Conservation (phyloP, 208 protist genomes). For the Trypanosoma mega region DNA sequence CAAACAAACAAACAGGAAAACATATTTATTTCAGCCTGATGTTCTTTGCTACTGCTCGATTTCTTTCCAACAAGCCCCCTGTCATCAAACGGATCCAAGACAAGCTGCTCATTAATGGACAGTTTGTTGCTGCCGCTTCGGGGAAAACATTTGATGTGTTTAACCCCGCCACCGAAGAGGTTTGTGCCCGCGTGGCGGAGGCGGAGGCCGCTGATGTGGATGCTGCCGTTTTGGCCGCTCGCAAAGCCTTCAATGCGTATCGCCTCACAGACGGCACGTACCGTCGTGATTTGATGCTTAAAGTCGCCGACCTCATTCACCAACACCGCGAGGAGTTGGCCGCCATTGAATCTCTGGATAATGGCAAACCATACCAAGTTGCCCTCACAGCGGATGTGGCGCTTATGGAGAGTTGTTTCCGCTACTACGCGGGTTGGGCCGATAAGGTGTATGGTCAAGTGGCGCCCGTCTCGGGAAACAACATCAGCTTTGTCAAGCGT, state of each 20-base stretch:
- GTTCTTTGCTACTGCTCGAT: too few species aligned
- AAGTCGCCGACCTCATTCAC: constrained; percentile 79
- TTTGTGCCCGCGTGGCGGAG: constrained; percentile 77
- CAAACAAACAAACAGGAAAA: too few species aligned
- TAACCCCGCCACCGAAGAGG: constrained; percentile 75
- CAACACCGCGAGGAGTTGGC: constrained; percentile 64
- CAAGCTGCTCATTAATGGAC: constrained; percentile 84
- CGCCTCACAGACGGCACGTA: constrained; percentile 37
- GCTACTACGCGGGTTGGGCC: constrained; percentile 89
- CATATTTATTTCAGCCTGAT: too few species aligned
- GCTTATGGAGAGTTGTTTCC: constrained; percentile 54
- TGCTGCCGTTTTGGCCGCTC: constrained; percentile 74
- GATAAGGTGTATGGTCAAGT: constrained; percentile 90
- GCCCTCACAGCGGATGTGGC: constrained; percentile 61
- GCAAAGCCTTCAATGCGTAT: constrained; percentile 55
- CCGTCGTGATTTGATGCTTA: constrained; percentile 64
- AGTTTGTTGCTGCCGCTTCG: constrained; percentile 70
- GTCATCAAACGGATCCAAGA: constrained; percentile 54
- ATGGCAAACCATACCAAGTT: constrained; percentile 83
- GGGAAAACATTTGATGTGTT: constrained; percentile 75
- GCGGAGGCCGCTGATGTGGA: constrained; percentile 81
- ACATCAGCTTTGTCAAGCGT: constrained; percentile 63
- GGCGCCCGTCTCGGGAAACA: constrained; percentile 56
- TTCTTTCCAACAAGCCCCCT: constrained; percentile 9
- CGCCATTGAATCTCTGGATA: constrained; percentile 84